A percentile compares a stretch with the other conserved stretches of the same genome.
Evolutionary conservation across 768 basidiomycete species (phyloP).

Genomic region (Boletales sp.): DNA sequence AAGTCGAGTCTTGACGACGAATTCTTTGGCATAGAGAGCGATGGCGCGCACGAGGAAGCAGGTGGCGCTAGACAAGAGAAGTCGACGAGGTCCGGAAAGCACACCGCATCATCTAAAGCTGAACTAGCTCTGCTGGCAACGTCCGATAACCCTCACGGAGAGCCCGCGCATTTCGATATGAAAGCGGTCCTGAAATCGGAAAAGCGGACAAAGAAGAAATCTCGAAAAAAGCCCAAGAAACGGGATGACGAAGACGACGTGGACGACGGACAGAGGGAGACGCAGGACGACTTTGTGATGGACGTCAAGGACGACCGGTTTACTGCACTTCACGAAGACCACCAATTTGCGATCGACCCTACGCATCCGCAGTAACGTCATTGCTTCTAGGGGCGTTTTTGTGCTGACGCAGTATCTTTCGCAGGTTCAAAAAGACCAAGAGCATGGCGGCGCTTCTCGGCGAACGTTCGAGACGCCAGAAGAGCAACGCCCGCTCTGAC

Average conservation of each 20-base stretch:
- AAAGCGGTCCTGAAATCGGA: constrained; percentile 86
- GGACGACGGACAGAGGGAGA: constrained; percentile 54
- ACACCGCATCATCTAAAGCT: constrained; percentile 35
- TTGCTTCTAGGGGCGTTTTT: background rate
- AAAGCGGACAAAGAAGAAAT: constrained; percentile 50
- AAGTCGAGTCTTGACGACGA: constrained; percentile 49
- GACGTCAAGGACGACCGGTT: constrained; percentile 88
- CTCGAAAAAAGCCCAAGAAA: constrained; percentile 30
- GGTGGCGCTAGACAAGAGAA: constrained; percentile 21
- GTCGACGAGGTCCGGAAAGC: constrained; percentile 21
- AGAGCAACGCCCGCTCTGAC: constrained; percentile 22
- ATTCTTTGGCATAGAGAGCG: constrained; percentile 62
- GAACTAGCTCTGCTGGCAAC: constrained; percentile 64
- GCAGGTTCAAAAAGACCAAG: constrained; percentile 89
- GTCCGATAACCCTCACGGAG: constrained; percentile 49
- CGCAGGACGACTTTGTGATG: constrained; percentile 79
- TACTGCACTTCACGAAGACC: constrained; percentile 82
- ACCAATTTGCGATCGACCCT: constrained; percentile 93
- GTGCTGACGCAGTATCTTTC: background rate
- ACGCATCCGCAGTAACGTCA: constrained; percentile 83
- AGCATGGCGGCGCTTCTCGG: constrained; percentile 81
- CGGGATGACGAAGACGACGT: constrained; percentile 25
- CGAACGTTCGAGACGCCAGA: constrained; percentile 73
- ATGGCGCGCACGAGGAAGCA: constrained; percentile 26
- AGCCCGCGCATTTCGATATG: constrained; percentile 84